These are phyloP conservation scores for Micractinium sp. DNA, from an alignment of 139 green algal species.

Conservation along the genomic window DNA sequence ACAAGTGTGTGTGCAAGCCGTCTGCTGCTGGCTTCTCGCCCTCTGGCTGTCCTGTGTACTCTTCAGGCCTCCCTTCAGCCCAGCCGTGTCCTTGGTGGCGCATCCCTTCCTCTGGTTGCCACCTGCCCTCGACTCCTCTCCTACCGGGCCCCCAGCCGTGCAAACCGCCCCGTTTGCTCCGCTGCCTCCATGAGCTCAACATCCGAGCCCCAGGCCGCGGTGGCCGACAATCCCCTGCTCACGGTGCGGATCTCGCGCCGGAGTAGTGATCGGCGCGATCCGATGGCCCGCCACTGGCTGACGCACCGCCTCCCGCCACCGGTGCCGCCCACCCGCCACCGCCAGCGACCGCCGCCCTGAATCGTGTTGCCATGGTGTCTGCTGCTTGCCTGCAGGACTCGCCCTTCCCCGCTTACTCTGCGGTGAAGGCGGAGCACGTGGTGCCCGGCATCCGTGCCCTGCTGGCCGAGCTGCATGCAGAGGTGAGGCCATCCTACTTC, in stretches of 20 bases:
- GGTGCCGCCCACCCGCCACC: background rate
- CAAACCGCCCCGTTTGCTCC: background rate
- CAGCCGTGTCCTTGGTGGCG: background rate
- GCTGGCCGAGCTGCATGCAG: conserved; percentile 72
- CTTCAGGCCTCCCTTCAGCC: background rate
- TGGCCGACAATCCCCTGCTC: background rate
- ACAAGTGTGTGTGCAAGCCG: background rate
- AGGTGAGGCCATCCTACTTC: conserved; percentile 49
- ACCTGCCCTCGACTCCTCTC: background rate
- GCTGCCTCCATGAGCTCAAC: background rate
- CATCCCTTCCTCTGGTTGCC: background rate
- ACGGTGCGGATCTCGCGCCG: background rate
- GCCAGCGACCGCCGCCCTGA: background rate
- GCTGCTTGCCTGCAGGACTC: conserved; percentile 55
- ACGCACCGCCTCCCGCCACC: background rate
- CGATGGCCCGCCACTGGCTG: background rate
- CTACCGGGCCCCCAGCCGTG: background rate
- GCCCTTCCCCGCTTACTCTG: conserved; percentile 81
- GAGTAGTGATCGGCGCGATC: too few species aligned
- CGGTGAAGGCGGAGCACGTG: conserved; percentile 90
- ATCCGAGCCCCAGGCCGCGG: background rate
- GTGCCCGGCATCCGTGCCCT: conserved; percentile 87
- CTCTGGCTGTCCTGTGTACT: background rate
- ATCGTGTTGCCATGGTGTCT: background rate
- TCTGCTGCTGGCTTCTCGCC: background rate